Evolutionary conservation across 495 filamentous ascomycete genomes (phyloP).

Genomic region (Patellaria atrata): DNA sequence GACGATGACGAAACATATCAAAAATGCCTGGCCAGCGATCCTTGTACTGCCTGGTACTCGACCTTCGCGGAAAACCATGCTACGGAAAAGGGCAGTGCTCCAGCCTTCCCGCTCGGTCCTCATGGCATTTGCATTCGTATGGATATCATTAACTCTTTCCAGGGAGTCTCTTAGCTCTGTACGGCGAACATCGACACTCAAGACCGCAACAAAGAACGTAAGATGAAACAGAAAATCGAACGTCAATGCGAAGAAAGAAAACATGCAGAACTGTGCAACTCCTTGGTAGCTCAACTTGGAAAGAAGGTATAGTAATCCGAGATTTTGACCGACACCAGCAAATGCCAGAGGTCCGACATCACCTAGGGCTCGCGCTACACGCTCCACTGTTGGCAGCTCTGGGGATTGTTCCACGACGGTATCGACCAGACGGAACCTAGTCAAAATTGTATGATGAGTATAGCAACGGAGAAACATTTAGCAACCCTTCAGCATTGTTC

Average conservation of each 20-base stretch:
- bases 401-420: constrained; percentile 50
- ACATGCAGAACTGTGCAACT: constrained; percentile 53
- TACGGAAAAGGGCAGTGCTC: constrained; percentile 37
- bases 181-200: constrained; percentile 59
- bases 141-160: constrained; percentile 25
- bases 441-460: background rate
- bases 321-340: constrained; percentile 43
- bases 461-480: background rate
- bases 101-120: constrained; percentile 31
- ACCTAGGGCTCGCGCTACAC: constrained; percentile 53
- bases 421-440: constrained; percentile 49
- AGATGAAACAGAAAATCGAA: constrained; percentile 58
- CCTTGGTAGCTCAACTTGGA: constrained; percentile 44
- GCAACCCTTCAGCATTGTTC: background rate
- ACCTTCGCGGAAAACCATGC: constrained; percentile 34
- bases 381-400: constrained; percentile 39
- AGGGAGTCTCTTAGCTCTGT: constrained; percentile 47
- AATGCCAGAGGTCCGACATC: constrained; percentile 51
- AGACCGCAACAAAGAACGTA: constrained; percentile 57
- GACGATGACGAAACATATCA: constrained; percentile 44
- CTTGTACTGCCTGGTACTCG: constrained; percentile 41
- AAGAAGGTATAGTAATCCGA: constrained; percentile 40
- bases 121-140: constrained; percentile 5
- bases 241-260: constrained; percentile 50
- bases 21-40: constrained; percentile 44